phyloP scores from a whole-genome alignment of 78 protist genomes.

The Dictyostelium purpureum region DNA sequence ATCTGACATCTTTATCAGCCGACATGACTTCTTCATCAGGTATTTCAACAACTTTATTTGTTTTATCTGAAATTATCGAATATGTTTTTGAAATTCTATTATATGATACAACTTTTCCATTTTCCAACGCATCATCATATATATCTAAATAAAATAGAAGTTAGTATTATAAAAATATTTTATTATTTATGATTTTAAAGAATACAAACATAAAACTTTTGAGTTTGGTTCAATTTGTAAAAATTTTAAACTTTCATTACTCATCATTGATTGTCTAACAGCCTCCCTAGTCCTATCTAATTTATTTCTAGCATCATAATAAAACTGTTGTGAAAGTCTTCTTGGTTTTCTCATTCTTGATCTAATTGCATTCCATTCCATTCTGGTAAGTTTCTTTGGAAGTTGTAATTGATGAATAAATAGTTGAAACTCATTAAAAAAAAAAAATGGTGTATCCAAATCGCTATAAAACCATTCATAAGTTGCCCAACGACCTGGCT shows the following conservation, averaged over 20 bases:
- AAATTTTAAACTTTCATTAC: constrained; percentile 29
- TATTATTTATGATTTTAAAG: not conserved
- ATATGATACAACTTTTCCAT: constrained; percentile 23
- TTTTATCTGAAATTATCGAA: constrained; percentile 2
- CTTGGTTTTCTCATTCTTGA: constrained; percentile 63
- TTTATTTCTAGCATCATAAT: constrained; percentile 52
- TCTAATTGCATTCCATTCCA: constrained; percentile 58
- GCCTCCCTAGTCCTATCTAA: constrained; percentile 44
- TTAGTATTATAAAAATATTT: not conserved
- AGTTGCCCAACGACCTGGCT: constrained; percentile 42
- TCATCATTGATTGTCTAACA: constrained; percentile 33
- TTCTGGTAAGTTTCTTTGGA: constrained; percentile 13
- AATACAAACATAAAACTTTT: constrained; percentile 42
- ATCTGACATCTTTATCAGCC: constrained; percentile 41
- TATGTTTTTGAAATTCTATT: constrained; percentile 1
- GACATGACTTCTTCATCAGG: constrained; percentile 61
- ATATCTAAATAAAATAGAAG: not conserved
- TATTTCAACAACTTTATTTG: not conserved
- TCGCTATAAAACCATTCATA: constrained; percentile 79
- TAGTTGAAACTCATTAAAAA: constrained; percentile 57
- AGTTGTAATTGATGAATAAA: constrained; percentile 23
- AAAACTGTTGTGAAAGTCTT: constrained; percentile 42
- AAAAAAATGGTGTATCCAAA: constrained; percentile 61
- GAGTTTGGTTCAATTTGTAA: constrained; percentile 22
- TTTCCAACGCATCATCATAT: not conserved